Conservation (phyloP, 2,329 filamentous ascomycete species). For the Diplocarpon rosae region DNA sequence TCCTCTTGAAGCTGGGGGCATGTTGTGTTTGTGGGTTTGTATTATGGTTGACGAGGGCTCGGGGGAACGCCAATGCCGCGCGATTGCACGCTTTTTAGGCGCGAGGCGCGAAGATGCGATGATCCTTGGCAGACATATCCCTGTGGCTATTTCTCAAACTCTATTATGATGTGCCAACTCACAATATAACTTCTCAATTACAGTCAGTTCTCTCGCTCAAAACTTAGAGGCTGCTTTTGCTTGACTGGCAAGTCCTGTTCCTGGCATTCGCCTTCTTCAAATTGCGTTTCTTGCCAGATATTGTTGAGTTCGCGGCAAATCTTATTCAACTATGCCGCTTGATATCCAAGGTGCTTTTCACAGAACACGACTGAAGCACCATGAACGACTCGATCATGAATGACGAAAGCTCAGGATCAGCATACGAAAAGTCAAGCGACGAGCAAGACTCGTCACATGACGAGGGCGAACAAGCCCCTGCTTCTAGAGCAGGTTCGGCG, state of each 20-base stretch:
- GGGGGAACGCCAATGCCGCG: background rate
- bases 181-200: background rate
- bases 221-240: too few species aligned
- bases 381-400: background rate
- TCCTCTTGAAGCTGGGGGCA: constrained; percentile 26
- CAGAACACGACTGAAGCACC: constrained; percentile 12
- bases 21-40: constrained; percentile 6
- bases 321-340: constrained; percentile 13
- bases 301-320: background rate
- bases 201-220: too few species aligned
- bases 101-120: constrained; percentile 1
- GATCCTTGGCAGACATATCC: constrained; percentile 3
- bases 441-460: constrained; percentile 10
- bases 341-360: constrained; percentile 3
- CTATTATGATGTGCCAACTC: background rate
- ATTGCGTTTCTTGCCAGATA: too few species aligned
- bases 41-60: background rate
- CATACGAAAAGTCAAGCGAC: constrained; percentile 19
- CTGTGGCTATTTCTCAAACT: background rate
- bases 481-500: constrained; percentile 4
- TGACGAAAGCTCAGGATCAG: constrained; percentile 23
- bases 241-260: background rate
- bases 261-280: too few species aligned
- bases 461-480: background rate
- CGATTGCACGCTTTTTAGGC: constrained; percentile 1